Evolutionary conservation across 208 protist genomes (phyloP), one percentile per base, ranked within the genome.

Genomic region (Crithidia brevicula): DNA sequence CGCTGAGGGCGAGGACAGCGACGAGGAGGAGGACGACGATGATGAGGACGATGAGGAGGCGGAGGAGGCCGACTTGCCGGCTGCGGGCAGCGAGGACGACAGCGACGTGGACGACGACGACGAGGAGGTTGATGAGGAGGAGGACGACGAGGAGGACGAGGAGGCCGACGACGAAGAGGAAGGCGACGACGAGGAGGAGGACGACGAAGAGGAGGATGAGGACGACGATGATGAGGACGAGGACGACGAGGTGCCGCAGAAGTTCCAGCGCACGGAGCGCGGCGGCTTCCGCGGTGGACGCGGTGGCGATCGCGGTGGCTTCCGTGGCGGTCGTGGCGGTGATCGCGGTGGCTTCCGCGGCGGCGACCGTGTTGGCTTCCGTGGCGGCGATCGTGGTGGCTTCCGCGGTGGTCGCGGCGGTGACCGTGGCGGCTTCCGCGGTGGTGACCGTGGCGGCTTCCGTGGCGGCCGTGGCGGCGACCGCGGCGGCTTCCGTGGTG

Each of bases 231-330:
- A 89, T 42, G 86, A 89, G 18, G 86, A 93, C 4, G 74, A 79
- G 25, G 82, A 91, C 3, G 81, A 89, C 62, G 82, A 82, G 33
- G 66, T 72, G 23, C 85, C 87, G 4, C 61, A 60, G n/a, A 95
- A 95, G 78, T 81, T 93, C 58, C 87, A 89, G 71, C 86, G 87
- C 49, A 82, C 72, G 33, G 90, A 95, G 72, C 68, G 75, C 30
- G 80, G 75, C 9, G 83, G 72, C 27, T 74, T 67, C 71, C 74
- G 81, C 42, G 77, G 81, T 18, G 76, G 85, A 4, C 72, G 75
- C 51, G 74, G 81, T 28, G 81, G 86, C 34, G 67, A 65, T 49
- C 66, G 75, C 27, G 63, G 82, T 25, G 78, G 83, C 20, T 56
- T 53, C 69, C 47, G 63, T 57, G 64, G 72, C 45, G 75, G 85